Base-by-base conservation (phyloP, 2,329 filamentous ascomycete genomes). In the Colletotrichum australisinense region DNA sequence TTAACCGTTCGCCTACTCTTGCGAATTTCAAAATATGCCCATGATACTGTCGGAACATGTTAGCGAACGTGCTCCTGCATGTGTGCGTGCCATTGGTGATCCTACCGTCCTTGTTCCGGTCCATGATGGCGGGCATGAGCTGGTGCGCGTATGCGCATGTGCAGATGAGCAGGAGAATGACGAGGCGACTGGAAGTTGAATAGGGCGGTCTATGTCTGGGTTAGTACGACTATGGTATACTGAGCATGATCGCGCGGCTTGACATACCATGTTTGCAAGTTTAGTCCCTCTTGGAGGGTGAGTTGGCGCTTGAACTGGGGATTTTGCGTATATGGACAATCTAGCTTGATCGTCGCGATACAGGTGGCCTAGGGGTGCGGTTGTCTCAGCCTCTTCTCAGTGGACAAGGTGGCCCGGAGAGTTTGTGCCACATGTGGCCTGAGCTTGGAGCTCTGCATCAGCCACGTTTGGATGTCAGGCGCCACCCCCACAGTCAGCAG, bases 121-220 rank as follows among this genome's bases (percentile, higher is more conserved):
- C 96, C 86, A 99, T 94, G 78, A 97, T 93, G 5, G 93, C 90
- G 1, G 97, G 96, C 80, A 97, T 94, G 76, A 97, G 91, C 79
- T 94, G 93, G 87, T 98, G 97, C 69, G 95, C 90, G 85, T 99
- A 98, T 75, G 97, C 92, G 84, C 94, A 95, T 70, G 97, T 98
- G 89, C 97, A 99, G 81, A 98, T 97, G 78, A 97, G 91, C 78
- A 99, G 93, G 64, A 99, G 92, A 79, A 99, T 92, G 77, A 98
- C 96, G 79, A 98, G 91, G 93, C 72, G 95, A 97, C 84, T 98
- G 95, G 88, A 99, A 98, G 86, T 98, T 98, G 92, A 99, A 98
- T 80, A 99, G 93, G 68, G 97, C 97, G 73, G 97, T 94, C 97
- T 98, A 26, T 66, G 42, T 46, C 52, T 24, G 19, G 57, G 60